phyloP scores from a whole-genome alignment of 1,139 yeast species.

The Kazachstania sp. region DNA sequence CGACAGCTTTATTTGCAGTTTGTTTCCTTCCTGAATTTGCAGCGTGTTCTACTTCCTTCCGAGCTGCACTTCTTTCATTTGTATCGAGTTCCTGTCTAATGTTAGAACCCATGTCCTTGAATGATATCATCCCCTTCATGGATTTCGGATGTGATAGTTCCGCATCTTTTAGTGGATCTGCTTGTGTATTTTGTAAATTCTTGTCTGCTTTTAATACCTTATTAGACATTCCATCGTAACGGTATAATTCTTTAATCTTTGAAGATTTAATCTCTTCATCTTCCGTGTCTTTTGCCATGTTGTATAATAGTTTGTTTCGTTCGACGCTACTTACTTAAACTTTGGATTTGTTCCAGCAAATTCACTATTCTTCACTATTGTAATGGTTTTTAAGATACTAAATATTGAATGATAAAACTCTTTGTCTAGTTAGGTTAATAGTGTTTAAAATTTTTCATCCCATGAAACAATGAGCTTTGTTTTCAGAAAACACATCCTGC shows the following conservation, averaged over 20 bases:
- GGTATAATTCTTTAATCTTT: conserved; percentile 34
- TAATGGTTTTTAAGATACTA: neutral
- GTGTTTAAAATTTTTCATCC: neutral
- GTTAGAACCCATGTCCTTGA: conserved; percentile 62
- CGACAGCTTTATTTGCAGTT: conserved; percentile 6
- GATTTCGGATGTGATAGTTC: conserved; percentile 59
- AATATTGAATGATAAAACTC: too few species aligned
- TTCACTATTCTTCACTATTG: neutral
- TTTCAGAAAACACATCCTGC: neutral
- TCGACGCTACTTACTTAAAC: too few species aligned
- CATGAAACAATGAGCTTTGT: neutral
- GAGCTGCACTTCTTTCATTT: conserved; percentile 19
- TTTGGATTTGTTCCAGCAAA: too few species aligned
- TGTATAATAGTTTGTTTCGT: too few species aligned
- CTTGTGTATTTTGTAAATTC: conserved; percentile 35
- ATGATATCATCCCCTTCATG: conserved; percentile 54
- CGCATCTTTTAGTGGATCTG: conserved; percentile 37
- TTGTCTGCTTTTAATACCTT: conserved; percentile 59
- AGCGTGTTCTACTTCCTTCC: conserved; percentile 16
- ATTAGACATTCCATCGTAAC: conserved; percentile 66
- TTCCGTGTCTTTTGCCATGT: neutral
- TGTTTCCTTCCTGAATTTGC: conserved; percentile 6
- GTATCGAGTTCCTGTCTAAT: conserved; percentile 20
- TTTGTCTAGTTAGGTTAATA: too few species aligned
- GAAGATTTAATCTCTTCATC: conserved; percentile 11